These are phyloP conservation scores for Pleurotus tuber-regium DNA, from an alignment of 768 basidiomycete genomes.

Conservation along the genomic window DNA sequence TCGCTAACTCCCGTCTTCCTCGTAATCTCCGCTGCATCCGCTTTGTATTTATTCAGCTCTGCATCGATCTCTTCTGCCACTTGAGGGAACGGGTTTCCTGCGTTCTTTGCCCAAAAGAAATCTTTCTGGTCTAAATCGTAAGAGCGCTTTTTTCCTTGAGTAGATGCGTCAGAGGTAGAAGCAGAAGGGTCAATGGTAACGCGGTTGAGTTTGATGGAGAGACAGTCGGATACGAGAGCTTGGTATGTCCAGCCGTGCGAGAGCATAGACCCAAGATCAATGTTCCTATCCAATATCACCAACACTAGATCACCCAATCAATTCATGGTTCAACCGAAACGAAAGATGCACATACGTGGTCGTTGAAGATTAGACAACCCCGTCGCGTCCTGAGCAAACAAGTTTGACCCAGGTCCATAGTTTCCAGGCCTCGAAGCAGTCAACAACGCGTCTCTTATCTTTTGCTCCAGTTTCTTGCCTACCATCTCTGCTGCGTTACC, in stretches of 20 bases:
- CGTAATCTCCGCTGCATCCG: constrained; percentile 96
- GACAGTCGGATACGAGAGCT: constrained; percentile 94
- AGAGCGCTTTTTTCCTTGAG: constrained; percentile 59
- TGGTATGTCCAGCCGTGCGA: constrained; percentile 99
- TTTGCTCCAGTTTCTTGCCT: constrained; percentile 92
- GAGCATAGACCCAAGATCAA: constrained; percentile 91
- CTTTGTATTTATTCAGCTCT: constrained; percentile 90
- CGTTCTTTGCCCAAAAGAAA: constrained; percentile 98
- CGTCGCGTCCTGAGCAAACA: constrained; percentile 79
- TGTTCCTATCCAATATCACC: constrained; percentile 90
- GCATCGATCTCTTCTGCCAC: constrained; percentile 96
- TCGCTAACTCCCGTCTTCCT: constrained; percentile 95
- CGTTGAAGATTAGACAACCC: constrained; percentile 85
- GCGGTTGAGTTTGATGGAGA: constrained; percentile 95
- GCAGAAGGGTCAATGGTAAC: constrained; percentile 69
- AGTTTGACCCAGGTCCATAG: constrained; percentile 33
- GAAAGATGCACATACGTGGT: constrained; percentile 57
- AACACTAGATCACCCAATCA: constrained; percentile 60
- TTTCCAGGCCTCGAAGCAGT: constrained; percentile 49
- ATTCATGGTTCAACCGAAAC: neutral
- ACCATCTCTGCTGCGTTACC: constrained; percentile 99
- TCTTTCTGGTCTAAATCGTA: constrained; percentile 98
- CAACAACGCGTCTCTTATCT: constrained; percentile 83
- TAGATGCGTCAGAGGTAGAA: neutral
- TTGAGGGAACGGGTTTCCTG: constrained; percentile 94